Percentiles rank a stretch among this genome's conserved stretches.
Evolutionary conservation across 2,329 filamentous ascomycete species (phyloP).

Genomic region (Annulohypoxylon truncatum): DNA sequence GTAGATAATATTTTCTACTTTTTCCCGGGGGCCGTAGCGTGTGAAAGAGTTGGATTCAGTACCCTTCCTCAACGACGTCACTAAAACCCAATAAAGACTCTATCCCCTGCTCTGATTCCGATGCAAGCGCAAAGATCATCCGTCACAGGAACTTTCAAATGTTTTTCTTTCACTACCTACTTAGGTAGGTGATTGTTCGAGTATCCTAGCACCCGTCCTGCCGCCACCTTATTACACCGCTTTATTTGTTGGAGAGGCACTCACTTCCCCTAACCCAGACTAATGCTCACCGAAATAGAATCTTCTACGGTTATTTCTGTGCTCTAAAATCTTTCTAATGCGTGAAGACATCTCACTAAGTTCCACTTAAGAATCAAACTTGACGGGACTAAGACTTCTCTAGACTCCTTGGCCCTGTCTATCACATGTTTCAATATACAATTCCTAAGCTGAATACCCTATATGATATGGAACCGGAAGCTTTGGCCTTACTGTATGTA

Average conservation of each 20-base stretch:
- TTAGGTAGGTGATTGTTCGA: background rate
- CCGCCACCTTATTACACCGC: conserved; percentile 11
- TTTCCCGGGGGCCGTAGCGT: background rate
- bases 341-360: background rate
- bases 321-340: background rate
- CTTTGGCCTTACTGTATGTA: background rate
- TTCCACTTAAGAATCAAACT: background rate
- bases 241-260: background rate
- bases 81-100: conserved; percentile 3
- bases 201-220: background rate
- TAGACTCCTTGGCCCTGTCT: background rate
- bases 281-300: conserved; percentile 10
- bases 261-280: conserved; percentile 19
- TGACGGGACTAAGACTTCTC: background rate
- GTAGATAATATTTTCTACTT: background rate
- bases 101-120: background rate
- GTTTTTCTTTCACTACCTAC: background rate
- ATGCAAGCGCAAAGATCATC: background rate
- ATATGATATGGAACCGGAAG: background rate
- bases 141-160: conserved; percentile 5
- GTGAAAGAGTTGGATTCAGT: background rate
- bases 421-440: conserved; percentile 14
- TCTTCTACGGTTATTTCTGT: background rate
- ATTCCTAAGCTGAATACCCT: conserved; percentile 1
- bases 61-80: conserved; percentile 6